Evolutionary conservation across 345 rosid genomes (phyloP), one percentile per base, ranked within the genome.

Genomic region (Crucihimalaya himalaica): DNA sequence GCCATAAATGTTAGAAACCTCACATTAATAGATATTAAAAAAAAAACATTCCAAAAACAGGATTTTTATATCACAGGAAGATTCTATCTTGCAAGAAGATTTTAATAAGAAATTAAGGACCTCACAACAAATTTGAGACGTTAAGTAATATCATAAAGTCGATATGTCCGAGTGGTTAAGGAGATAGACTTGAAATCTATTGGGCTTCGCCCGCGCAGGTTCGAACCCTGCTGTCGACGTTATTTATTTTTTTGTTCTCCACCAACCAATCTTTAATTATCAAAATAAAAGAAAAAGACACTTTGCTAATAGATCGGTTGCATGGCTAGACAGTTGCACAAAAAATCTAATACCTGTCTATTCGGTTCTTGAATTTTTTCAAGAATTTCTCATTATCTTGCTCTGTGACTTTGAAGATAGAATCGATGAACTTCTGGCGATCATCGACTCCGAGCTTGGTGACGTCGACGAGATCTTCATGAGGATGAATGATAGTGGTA

Each of bases 141-240:
- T 2, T 9, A 35, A 9, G 1, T 3, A 2, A 23, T 2, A 9
- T 9, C 12, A 35, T 9, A 0, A 11, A 35, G 94, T 91, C 94
- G 90, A 88, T 91, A 91, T 91, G 97, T 91, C 96, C 90, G 95
- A 91, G 96, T 89, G 96, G 95, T 91, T 86, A 94, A 91, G 97
- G 96, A 91, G 97, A 85, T 87, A 88, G 93, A 89, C 93, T 88
- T 88, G 93, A 91, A 89, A 91, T 91, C 88, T 87, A 84, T 87
- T 87, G 88, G 89, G 89, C 83, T 83, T 11, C 72, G 91, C 89
- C 87, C 86, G 86, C 91, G 87, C 87, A 86, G 86, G 86, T 89
- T 91, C 89, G 89, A 89, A 87, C 84, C 92, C 90, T 83, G 85
- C 88, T 87, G 90, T 88, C 92, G 85, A 86, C 89, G 93, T 20